A percentile compares a stretch with the other conserved stretches of the same genome.
Evolutionary conservation across 805 yeast species (phyloP).

Genomic region (Metschnikowia noctiluminum): DNA sequence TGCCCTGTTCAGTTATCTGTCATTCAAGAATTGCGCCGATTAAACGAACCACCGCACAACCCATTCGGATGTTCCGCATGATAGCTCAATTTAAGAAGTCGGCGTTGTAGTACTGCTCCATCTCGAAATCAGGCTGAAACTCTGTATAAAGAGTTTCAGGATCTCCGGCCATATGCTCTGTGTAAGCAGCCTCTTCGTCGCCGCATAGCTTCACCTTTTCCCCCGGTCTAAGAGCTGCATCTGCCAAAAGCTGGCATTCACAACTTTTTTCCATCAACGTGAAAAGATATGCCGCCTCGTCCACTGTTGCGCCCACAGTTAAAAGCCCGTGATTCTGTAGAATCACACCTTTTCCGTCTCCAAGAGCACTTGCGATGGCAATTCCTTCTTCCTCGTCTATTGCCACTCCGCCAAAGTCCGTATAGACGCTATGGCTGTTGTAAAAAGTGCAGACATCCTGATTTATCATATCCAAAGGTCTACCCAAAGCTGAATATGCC

Average conservation of each 20-base stretch:
- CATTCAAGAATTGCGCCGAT: too few relatives aligned
- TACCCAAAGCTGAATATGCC: constrained; percentile 62
- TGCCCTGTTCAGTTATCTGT: too few relatives aligned
- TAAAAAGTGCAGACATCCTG: constrained; percentile 74
- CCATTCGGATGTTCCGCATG: too few relatives aligned
- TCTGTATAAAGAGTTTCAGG: constrained; percentile 69
- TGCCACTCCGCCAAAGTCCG: constrained; percentile 77
- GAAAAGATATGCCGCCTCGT: constrained; percentile 69
- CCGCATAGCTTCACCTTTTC: constrained; percentile 43
- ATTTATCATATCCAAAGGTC: constrained; percentile 71
- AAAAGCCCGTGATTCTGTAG: constrained; percentile 71
- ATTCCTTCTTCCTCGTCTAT: constrained; percentile 61
- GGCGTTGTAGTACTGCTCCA: constrained; percentile 23
- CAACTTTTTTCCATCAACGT: constrained; percentile 62
- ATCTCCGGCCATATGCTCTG: constrained; percentile 57
- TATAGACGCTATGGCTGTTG: constrained; percentile 62
- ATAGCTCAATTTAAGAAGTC: constrained; percentile 24
- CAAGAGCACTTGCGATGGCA: constrained; percentile 58
- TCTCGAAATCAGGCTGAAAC: constrained; percentile 67
- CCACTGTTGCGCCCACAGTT: constrained; percentile 68
- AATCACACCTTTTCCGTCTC: constrained; percentile 55
- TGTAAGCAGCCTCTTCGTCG: constrained; percentile 66
- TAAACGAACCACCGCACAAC: too few relatives aligned
- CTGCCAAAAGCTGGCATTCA: constrained; percentile 62
- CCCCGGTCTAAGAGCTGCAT: constrained; percentile 45